Evolutionary conservation across 495 filamentous ascomycete species (phyloP).

Genomic region (Ascodesmis nigricans): DNA sequence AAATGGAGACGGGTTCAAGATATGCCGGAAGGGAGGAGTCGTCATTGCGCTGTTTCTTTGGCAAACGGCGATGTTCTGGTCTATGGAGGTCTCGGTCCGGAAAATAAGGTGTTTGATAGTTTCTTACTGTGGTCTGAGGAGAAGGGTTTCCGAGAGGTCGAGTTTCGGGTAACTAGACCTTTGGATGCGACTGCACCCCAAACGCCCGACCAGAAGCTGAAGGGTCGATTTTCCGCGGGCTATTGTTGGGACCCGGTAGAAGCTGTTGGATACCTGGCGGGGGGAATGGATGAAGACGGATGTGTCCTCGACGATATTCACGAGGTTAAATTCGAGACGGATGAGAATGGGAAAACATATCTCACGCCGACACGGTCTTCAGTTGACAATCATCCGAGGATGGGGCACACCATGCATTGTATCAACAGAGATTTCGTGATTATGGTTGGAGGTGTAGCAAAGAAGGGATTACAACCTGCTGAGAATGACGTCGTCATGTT

Average conservation of each 20-base stretch:
- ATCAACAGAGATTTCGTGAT: too few species aligned
- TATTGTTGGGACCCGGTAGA: too few species aligned
- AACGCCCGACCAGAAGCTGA: too few species aligned
- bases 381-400: too few species aligned
- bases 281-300: slow-evolving; percentile 19
- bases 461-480: slow-evolving; percentile 11
- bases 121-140: slow-evolving; percentile 42
- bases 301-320: slow-evolving; percentile 17
- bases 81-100: slow-evolving; percentile 45
- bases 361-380: too few species aligned
- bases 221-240: too few species aligned
- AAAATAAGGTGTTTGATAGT: slow-evolving; percentile 32
- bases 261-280: slow-evolving; percentile 10
- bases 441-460: slow-evolving; percentile 18
- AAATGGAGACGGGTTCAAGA: slow-evolving; percentile 39
- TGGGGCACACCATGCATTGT: too few species aligned
- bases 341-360: too few species aligned
- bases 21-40: slow-evolving; percentile 43
- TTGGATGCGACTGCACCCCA: too few species aligned
- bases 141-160: too few species aligned
- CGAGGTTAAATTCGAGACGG: too few species aligned
- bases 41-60: slow-evolving; percentile 43
- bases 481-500: slow-evolving; percentile 18
- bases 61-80: slow-evolving; percentile 32
- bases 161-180: too few species aligned